Evolutionary conservation across 176 grass and related monocot genomes (phyloP), one percentile per base, ranked within the genome.

Genomic region (Bolboschoenus planiculmis): DNA sequence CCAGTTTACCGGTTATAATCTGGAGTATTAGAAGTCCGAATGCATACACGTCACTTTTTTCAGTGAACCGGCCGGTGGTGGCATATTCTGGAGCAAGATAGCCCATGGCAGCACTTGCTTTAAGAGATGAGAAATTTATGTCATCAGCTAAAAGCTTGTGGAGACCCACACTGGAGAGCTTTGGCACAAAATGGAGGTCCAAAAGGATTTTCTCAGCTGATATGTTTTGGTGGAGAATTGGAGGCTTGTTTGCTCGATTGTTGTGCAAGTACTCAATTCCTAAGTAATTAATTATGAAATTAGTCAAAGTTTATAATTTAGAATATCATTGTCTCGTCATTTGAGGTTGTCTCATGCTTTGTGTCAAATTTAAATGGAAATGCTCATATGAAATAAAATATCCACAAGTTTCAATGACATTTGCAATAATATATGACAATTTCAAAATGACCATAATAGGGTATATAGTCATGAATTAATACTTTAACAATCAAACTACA

Each of bases 131-230:
- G 92, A 95, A 99, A 67, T 95, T 76, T 0, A 95, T 93, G 16
- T 99, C 96, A 0, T 99, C 96, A 0, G 89, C 96, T 3, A 99
- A 87, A 71, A 99, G 89, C 63, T 93, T 99, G 83, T 99, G 92
- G 58, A 99, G 92, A 30, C 91, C 96, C 1, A 86, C 89, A 36
- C 92, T 88, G 0, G 89, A 95, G 9, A 99, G 30, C 1, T 83
- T 85, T 0, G 96, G 92, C 2, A 82, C 64, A 1, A 95, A 95
- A 81, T 99, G 79, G 65, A 93, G 79, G 80, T 93, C 92, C 0
- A 99, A 84, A 34, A 99, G 92, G 58, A 99, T 90, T 67, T 95
- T 99, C 29, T 95, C 91, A 0, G 96, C 92, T 0, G 96, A 95
- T 44, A 99, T 95, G 84, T 88, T 99, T 80, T 99, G 96, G 84